A percentile compares a stretch with the other conserved stretches of the same genome.
phyloP scores from a whole-genome alignment of 768 basidiomycete species.

The Terana coerulea region DNA sequence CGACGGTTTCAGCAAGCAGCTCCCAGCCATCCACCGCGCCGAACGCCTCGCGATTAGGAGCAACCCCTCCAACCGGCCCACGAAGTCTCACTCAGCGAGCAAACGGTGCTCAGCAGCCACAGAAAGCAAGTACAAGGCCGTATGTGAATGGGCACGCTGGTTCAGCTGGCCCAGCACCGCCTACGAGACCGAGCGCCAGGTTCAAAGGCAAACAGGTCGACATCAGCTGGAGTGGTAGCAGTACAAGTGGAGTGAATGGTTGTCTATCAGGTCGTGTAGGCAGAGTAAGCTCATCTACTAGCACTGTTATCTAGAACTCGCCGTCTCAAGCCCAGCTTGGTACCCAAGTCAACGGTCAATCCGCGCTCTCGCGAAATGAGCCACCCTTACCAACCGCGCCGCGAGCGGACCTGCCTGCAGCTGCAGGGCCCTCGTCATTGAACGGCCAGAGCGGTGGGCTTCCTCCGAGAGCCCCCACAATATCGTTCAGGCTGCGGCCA shows the following conservation, averaged over 20 bases:
- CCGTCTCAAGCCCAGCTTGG: constrained; percentile 13
- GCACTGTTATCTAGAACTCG: constrained; percentile 5
- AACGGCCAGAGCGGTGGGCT: constrained; percentile 20
- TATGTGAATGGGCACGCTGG: constrained; percentile 39
- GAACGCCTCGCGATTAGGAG: constrained; percentile 40
- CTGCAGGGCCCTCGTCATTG: constrained; percentile 17
- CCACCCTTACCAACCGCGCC: constrained; percentile 1
- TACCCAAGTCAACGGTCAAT: constrained; percentile 15
- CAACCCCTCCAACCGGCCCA: constrained; percentile 61
- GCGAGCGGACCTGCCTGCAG: constrained; percentile 1
- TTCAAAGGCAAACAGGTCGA: constrained; percentile 43
- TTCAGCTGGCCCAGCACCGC: constrained; percentile 25
- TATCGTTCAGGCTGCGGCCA: constrained; percentile 25
- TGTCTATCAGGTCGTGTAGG: constrained; percentile 10
- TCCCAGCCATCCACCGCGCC: constrained; percentile 29
- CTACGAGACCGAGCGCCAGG: constrained; percentile 28
- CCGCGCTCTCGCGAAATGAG: constrained; percentile 13
- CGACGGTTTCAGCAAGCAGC: constrained; percentile 29
- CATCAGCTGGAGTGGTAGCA: constrained; percentile 25
- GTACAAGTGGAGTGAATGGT: constrained; percentile 30
- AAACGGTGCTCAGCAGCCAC: constrained; percentile 15
- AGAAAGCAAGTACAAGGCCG: constrained; percentile 34
- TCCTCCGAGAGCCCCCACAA: constrained; percentile 18
- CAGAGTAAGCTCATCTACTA: constrained; percentile 15
- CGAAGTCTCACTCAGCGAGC: constrained; percentile 45